Evolutionary conservation across 805 yeast genomes (phyloP), one percentile per base, ranked within the genome.

Genomic region (Candida arabinofermentans): DNA sequence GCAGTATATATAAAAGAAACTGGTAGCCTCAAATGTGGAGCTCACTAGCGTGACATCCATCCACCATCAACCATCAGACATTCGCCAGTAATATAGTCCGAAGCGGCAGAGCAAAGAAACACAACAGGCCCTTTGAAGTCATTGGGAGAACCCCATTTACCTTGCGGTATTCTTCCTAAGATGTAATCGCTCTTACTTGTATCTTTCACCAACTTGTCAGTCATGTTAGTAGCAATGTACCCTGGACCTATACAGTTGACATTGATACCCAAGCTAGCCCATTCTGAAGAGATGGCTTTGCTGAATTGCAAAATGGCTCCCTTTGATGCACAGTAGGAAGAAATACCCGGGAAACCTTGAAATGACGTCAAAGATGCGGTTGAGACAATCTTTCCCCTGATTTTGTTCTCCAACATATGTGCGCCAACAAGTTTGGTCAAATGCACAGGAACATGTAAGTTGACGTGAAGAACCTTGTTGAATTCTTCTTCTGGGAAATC

Each of bases 1-100:
- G n/a, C n/a, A n/a, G n/a, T n/a, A n/a, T n/a, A n/a, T n/a, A n/a
- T n/a, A n/a, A n/a, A n/a, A n/a, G n/a, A n/a, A n/a, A n/a, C n/a
- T n/a, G n/a, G n/a, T n/a, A n/a, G n/a, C n/a, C n/a, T n/a, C n/a
- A n/a, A n/a, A n/a, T n/a, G n/a, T n/a, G n/a, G n/a, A n/a, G n/a
- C n/a, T n/a, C n/a, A n/a, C n/a, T 22, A 60, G 17, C 62, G 47
- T 10, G 58, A 69, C 65, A 67, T 58, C 69, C 70, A 77, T 27
- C 81, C 82, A 42, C 82, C 82, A 49, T 77, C 82, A 36, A 77
- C 80, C 43, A 63, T 57, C 34, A 77, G 48, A 46, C 70, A 70
- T 39, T 75, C 71, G 31, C 83, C 83, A 42, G 71, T 66, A 37
- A 77, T 69, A 57, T 67, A 77, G 36, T 71, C 67, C 33, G 75